phyloP scores from a whole-genome alignment of 1,284 basidiomycete species.

The Apiotrichum sp. region DNA sequence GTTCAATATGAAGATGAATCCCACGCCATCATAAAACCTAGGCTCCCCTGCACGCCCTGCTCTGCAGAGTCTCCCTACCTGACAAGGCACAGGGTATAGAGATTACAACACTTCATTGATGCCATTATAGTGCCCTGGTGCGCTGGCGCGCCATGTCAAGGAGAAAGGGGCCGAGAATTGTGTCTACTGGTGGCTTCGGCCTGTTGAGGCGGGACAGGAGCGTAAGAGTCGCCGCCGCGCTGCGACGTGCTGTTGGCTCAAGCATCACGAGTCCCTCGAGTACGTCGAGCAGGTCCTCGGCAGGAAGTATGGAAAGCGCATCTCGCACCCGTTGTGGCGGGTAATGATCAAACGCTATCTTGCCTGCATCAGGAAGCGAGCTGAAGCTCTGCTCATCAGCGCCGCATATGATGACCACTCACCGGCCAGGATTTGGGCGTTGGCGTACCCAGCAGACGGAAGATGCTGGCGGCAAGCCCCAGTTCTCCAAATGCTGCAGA shows the following conservation, averaged over 20 bases:
- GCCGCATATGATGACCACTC: slow-evolving; percentile 6
- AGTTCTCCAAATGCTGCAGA: slow-evolving; percentile 33
- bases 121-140: too few relatives aligned
- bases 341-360: slow-evolving; percentile 28
- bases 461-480: slow-evolving; percentile 40
- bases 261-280: slow-evolving; percentile 13
- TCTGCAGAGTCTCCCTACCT: too few relatives aligned
- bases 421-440: slow-evolving; percentile 34
- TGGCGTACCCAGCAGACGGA: slow-evolving; percentile 32
- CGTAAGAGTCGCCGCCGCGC: too few relatives aligned
- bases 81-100: too few relatives aligned
- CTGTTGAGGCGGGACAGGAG: too few relatives aligned
- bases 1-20: too few relatives aligned
- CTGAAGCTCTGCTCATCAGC: slow-evolving; percentile 24
- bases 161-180: too few relatives aligned
- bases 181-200: too few relatives aligned
- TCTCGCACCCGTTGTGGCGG: slow-evolving; percentile 4
- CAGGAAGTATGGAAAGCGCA: neutral
- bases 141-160: too few relatives aligned
- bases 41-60: too few relatives aligned
- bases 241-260: slow-evolving; percentile 4
- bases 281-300: neutral
- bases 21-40: too few relatives aligned
- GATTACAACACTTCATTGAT: too few relatives aligned
- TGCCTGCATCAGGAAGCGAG: slow-evolving; percentile 30